Percentiles rank a stretch among this genome's conserved stretches.
These are phyloP conservation scores for Oryza glaberrima DNA, from an alignment of 176 grass and related monocot genomes.

Conservation along the genomic window DNA sequence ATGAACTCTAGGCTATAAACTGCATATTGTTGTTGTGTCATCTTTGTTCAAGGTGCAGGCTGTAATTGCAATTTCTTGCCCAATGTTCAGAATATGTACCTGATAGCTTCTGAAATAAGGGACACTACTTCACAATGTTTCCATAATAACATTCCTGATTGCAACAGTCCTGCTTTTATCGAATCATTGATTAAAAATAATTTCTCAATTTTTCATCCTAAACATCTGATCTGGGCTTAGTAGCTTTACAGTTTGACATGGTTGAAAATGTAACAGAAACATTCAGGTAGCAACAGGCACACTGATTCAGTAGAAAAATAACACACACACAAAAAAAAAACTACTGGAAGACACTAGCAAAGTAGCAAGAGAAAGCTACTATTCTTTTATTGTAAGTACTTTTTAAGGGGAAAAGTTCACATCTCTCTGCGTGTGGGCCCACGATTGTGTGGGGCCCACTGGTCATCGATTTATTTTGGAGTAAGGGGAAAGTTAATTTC, in stretches of 20 bases:
- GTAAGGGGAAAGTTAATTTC: not conserved
- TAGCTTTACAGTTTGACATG: not conserved
- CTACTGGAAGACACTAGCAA: too few relatives aligned
- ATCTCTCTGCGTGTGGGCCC: too few relatives aligned
- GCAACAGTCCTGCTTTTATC: not conserved
- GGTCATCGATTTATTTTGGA: not conserved
- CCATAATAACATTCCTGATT: not conserved
- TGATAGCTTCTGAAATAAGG: not conserved
- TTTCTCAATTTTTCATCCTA: not conserved
- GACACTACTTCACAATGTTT: not conserved
- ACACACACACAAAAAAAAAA: too few relatives aligned
- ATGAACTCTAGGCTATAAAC: slow-evolving; percentile 63
- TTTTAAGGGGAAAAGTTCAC: too few relatives aligned
- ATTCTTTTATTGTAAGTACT: too few relatives aligned
- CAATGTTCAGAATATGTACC: not conserved
- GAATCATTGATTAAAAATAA: not conserved
- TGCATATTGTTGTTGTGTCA: not conserved
- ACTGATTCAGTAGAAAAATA: too few relatives aligned
- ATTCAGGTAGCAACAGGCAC: not conserved
- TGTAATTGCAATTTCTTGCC: not conserved
- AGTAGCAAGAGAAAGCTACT: too few relatives aligned
- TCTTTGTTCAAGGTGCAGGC: not conserved
- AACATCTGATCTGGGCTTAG: not conserved
- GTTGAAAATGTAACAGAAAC: not conserved
- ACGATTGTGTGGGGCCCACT: too few relatives aligned